Evolutionary conservation across 140 eudicot genomes (phyloP).

Genomic region (Bidens hawaiensis): DNA sequence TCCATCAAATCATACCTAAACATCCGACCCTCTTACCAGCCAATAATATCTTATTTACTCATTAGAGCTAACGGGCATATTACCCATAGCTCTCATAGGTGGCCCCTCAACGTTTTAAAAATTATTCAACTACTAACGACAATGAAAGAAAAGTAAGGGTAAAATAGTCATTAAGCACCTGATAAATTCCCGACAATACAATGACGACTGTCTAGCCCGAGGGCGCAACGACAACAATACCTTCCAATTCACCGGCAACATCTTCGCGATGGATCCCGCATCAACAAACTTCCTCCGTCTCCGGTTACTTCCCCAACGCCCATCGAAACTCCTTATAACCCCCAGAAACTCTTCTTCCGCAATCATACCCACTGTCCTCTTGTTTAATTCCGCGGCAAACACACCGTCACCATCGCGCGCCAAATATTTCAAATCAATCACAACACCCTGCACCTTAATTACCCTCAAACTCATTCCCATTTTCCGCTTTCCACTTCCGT

Average conservation of each 20-base stretch:
- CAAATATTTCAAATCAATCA: slow-evolving; percentile 14
- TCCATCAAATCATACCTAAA: too few species aligned
- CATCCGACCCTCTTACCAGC: too few species aligned
- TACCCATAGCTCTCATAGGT: too few species aligned
- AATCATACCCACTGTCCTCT: slow-evolving; percentile 15
- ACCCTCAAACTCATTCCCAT: not conserved
- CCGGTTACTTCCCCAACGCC: slow-evolving; percentile 21
- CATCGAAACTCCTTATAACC: slow-evolving; percentile 20
- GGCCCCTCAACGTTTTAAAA: too few species aligned
- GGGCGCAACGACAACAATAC: slow-evolving; percentile 23
- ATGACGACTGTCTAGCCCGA: slow-evolving; percentile 8
- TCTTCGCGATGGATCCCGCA: slow-evolving; percentile 3
- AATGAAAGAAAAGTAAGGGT: too few species aligned
- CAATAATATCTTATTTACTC: too few species aligned
- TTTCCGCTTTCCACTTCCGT: slow-evolving; percentile 7
- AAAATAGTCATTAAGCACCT: too few species aligned
- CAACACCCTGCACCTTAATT: not conserved
- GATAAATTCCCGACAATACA: slow-evolving; percentile 23
- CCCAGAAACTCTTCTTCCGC: slow-evolving; percentile 21
- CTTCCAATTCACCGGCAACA: slow-evolving; percentile 15
- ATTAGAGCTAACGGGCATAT: too few species aligned
- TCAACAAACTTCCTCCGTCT: slow-evolving; percentile 24
- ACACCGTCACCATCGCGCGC: slow-evolving; percentile 8
- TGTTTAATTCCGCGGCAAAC: not conserved
- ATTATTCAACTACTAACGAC: too few species aligned